A percentile compares a stretch with the other conserved stretches of the same genome.
These are phyloP conservation scores for Diaporthe caulivora DNA, from an alignment of 2,329 filamentous ascomycete genomes.

Conservation along the genomic window DNA sequence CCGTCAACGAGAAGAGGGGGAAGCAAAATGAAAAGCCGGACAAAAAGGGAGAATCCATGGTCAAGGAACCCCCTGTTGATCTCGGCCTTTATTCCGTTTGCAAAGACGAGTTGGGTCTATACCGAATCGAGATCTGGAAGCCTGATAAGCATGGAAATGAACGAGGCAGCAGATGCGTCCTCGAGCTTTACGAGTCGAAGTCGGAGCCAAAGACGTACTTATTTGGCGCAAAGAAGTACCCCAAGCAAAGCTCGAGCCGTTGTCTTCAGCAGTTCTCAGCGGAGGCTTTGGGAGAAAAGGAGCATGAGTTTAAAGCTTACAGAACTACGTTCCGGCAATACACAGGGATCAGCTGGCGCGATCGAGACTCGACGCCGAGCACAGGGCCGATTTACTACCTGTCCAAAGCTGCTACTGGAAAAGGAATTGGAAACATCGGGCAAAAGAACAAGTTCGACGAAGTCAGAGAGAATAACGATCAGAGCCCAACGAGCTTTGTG, in stretches of 20 bases:
- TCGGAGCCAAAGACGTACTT: constrained; percentile 71
- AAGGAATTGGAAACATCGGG: neutral
- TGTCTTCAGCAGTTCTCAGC: constrained; percentile 55
- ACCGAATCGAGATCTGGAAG: constrained; percentile 67
- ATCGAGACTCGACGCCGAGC: constrained; percentile 56
- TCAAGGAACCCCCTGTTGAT: neutral
- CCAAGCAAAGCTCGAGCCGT: constrained; percentile 51
- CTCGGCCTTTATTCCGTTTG: constrained; percentile 73
- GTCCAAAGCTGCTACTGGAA: neutral
- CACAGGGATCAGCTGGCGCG: constrained; percentile 71
- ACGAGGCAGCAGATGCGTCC: constrained; percentile 6
- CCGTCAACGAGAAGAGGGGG: neutral
- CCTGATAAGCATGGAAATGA: constrained; percentile 45
- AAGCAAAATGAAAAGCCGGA: neutral
- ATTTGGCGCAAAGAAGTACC: constrained; percentile 66
- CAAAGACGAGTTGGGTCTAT: constrained; percentile 72
- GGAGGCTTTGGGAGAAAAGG: constrained; percentile 53
- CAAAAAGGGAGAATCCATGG: neutral
- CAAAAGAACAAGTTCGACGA: neutral
- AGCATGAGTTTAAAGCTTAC: constrained; percentile 63
- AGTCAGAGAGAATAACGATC: neutral
- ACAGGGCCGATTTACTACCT: neutral
- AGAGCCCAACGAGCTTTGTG: neutral
- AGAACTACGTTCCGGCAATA: constrained; percentile 68
- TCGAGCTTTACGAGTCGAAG: constrained; percentile 77